These are phyloP conservation scores for Haberlea rhodopensis DNA, from an alignment of 257 asterid species.

Conservation along the genomic window DNA sequence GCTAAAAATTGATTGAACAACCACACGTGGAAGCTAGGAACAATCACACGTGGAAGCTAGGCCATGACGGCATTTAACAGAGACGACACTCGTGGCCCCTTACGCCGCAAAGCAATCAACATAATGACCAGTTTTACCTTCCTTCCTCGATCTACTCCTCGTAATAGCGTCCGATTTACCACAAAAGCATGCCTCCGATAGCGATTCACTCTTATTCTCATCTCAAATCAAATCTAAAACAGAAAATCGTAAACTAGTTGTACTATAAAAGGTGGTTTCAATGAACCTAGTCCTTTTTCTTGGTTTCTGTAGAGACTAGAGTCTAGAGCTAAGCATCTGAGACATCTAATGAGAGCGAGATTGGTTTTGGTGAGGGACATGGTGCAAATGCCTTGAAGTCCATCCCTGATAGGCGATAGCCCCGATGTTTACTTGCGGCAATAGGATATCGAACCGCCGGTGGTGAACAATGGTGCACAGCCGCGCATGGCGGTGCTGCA, in stretches of 20 bases:
- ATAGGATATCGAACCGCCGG: slow-evolving; percentile 25
- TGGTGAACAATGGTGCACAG: slow-evolving; percentile 10
- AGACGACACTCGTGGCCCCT: too few relatives aligned
- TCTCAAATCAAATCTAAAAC: neutral
- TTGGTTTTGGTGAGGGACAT: slow-evolving; percentile 29
- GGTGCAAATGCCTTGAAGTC: slow-evolving; percentile 27
- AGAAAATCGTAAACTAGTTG: neutral
- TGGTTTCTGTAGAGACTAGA: slow-evolving; percentile 2
- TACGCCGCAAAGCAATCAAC: too few relatives aligned
- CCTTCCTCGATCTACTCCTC: too few relatives aligned
- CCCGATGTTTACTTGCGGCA: slow-evolving; percentile 25
- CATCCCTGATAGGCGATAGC: slow-evolving; percentile 28
- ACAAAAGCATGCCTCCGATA: too few relatives aligned
- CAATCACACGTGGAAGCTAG: too few relatives aligned
- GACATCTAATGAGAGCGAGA: slow-evolving; percentile 19
- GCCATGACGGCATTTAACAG: too few relatives aligned
- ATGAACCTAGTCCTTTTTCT: neutral
- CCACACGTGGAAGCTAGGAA: too few relatives aligned
- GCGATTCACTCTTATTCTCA: neutral
- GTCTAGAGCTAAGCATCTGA: too few relatives aligned
- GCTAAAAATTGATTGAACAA: too few relatives aligned
- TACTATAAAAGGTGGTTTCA: slow-evolving; percentile 14
- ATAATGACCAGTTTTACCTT: too few relatives aligned
- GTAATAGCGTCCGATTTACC: too few relatives aligned
- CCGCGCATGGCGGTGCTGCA: slow-evolving; percentile 25